Conservation (phyloP, 768 basidiomycete genomes). For the Trametes maxima region DNA sequence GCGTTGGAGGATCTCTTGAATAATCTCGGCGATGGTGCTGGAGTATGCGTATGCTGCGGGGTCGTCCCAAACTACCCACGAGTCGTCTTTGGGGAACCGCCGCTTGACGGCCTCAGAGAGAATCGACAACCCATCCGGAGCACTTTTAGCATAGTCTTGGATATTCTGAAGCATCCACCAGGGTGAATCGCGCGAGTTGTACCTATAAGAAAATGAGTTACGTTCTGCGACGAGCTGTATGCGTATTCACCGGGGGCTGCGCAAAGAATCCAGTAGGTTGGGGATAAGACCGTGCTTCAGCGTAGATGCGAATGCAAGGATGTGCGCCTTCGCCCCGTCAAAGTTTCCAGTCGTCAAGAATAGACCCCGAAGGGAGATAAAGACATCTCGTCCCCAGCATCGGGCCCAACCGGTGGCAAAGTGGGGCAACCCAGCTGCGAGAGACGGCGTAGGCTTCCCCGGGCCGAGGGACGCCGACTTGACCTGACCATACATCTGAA, state of each 20-base stretch:
- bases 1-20: conserved; percentile 94
- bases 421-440: conserved; percentile 95
- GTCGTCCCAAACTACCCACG: conserved; percentile 93
- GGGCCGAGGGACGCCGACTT: conserved; percentile 90
- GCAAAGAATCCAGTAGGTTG: conserved; percentile 89
- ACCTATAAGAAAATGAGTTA: conserved; percentile 44
- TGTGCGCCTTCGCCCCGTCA: conserved; percentile 83
- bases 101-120: conserved; percentile 83
- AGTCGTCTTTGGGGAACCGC: conserved; percentile 94
- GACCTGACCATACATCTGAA: conserved; percentile 92
- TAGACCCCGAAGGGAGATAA: conserved; percentile 90
- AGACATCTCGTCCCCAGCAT: conserved; percentile 95
- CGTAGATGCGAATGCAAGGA: conserved; percentile 90
- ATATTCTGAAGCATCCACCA: conserved; percentile 99
- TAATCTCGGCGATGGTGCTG: conserved; percentile 87
- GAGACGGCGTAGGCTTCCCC: conserved; percentile 64
- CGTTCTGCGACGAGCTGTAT: background rate
- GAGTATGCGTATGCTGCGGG: conserved; percentile 78
- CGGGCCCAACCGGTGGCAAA: conserved; percentile 93
- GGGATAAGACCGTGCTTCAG: conserved; percentile 96
- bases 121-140: conserved; percentile 82
- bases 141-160: conserved; percentile 85
- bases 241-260: conserved; percentile 68
- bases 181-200: conserved; percentile 96
- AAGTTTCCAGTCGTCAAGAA: conserved; percentile 93